Conservation (phyloP, 768 basidiomycete species). For the Mycena galopus region DNA sequence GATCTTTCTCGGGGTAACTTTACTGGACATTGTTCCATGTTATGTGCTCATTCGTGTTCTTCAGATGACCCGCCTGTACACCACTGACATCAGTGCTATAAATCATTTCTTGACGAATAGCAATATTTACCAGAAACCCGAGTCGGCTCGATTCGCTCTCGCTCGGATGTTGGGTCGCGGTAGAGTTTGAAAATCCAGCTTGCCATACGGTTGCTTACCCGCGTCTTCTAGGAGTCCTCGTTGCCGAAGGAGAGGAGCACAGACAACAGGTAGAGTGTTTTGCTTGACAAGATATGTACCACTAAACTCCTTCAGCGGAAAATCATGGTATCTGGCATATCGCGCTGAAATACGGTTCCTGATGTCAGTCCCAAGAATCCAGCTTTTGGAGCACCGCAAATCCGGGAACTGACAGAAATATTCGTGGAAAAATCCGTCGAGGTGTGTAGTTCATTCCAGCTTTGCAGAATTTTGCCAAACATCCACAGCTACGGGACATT, state of each 20-base stretch:
- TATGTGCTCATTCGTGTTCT: neutral
- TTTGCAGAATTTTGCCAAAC: neutral
- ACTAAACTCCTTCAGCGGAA: slow-evolving; percentile 36
- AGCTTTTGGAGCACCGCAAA: slow-evolving; percentile 60
- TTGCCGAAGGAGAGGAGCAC: slow-evolving; percentile 43
- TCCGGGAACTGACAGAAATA: slow-evolving; percentile 56
- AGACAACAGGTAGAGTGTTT: slow-evolving; percentile 32
- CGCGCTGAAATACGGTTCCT: neutral
- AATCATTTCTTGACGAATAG: slow-evolving; percentile 62
- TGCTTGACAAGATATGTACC: neutral
- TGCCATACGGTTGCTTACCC: neutral
- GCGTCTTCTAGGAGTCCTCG: slow-evolving; percentile 48
- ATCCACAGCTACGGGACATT: slow-evolving; percentile 49
- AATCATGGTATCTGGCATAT: slow-evolving; percentile 39
- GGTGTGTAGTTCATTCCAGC: slow-evolving; percentile 35
- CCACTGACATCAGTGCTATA: slow-evolving; percentile 62
- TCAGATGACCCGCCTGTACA: slow-evolving; percentile 52
- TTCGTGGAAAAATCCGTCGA: slow-evolving; percentile 55
- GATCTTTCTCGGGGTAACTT: slow-evolving; percentile 54
- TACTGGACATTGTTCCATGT: too few relatives aligned
- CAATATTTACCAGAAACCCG: slow-evolving; percentile 59
- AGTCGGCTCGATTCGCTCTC: slow-evolving; percentile 43
- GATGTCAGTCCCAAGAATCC: slow-evolving; percentile 50
- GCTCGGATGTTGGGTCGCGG: slow-evolving; percentile 45
- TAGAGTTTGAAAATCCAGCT: neutral